Evolutionary conservation across 1,139 yeast genomes (phyloP), one percentile per base, ranked within the genome.

Genomic region (Yueomyces sp.): DNA sequence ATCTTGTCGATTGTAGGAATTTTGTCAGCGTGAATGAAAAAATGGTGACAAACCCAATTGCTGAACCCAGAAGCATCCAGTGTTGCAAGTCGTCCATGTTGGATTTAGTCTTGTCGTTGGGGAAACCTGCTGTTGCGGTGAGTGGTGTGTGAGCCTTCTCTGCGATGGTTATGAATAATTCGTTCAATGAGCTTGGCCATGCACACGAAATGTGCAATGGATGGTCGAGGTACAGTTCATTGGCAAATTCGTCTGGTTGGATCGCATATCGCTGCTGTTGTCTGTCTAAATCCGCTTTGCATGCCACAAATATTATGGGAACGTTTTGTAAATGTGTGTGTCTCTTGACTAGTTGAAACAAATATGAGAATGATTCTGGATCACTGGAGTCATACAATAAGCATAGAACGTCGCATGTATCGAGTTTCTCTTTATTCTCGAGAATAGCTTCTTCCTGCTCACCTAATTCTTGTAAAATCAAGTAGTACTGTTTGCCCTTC

Each of bases 221-320:
- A 2, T 94, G 91, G 0, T 87, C 78, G 4, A 66, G 44, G 39
- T 45, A 53, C 32, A 64, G 45, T 36, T 65, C 64, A 35, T 86
- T 68, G 0, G 96, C 81, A 56, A 81, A 87, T 38, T 76, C 81
- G 54, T 91, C 97, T 0, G 98, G 98, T 55, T 86, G 96, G 4
- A 73, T 67, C 44, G 78, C 85, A 32, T 83, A 77, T 32, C 98
- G 62, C 57, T 91, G 98, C 54, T 89, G 96, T 57, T 89, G 97
- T 51, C 94, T 79, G 60, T 91, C 98, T 39, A 87, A 68, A 61
- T 91, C 98, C 0, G 98, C 97, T 57, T 91, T 91, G 30, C 87
- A 66, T 0, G 96, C 98, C 1, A 87, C 97, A 57, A 81, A 85
- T 0, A 89, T 81, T 4, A 84, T 74, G 0, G 98, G 98, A 2